Conservation (phyloP, 805 yeast genomes). For the Lachancea sp. region DNA sequence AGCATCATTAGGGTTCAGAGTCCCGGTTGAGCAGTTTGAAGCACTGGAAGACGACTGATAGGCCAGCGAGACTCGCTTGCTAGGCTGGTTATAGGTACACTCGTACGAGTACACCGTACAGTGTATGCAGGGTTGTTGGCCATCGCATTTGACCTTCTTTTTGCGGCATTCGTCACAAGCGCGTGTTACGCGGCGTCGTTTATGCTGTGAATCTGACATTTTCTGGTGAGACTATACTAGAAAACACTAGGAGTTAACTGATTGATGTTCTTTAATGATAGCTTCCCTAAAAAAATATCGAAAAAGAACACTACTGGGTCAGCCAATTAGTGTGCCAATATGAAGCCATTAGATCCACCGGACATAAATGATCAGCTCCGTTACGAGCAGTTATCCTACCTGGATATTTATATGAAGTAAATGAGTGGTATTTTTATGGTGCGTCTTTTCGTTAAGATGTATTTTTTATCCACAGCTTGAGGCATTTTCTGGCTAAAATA, state of each 20-base stretch:
- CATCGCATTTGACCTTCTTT: constrained; percentile 79
- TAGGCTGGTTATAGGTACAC: constrained; percentile 80
- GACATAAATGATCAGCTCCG: no score
- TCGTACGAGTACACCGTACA: constrained; percentile 83
- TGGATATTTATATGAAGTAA: not conserved
- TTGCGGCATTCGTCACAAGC: constrained; percentile 52
- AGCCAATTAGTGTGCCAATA: no score
- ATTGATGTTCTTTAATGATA: no score
- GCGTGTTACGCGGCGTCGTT: constrained; percentile 36
- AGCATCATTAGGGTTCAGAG: no score
- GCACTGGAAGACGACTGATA: constrained; percentile 4
- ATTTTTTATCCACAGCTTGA: not conserved
- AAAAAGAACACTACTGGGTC: no score
- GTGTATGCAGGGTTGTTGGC: constrained; percentile 76
- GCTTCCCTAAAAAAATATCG: no score
- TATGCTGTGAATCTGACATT: constrained; percentile 16
- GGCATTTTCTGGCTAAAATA: constrained; percentile 1
- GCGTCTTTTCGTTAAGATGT: not conserved
- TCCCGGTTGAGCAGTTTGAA: not conserved
- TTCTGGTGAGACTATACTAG: no score
- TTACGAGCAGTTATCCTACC: not conserved
- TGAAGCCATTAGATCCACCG: not conserved
- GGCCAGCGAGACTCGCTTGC: constrained; percentile 25
- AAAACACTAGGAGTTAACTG: no score
- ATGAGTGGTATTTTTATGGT: no score